Conservation (phyloP, 2,329 filamentous ascomycete genomes). For the Aspergillus pseudoterreus region DNA sequence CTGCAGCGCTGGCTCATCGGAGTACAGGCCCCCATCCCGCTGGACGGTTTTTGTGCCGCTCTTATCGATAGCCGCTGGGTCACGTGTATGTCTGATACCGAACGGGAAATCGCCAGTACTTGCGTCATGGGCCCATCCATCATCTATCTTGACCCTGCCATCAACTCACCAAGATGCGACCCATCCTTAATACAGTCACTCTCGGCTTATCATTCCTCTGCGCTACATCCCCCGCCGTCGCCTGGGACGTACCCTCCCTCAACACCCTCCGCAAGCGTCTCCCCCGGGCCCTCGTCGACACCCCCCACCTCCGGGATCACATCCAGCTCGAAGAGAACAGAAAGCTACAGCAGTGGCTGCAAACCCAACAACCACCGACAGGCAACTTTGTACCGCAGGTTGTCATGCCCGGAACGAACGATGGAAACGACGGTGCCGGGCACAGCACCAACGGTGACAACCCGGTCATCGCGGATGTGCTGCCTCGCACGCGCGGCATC, state of each 20-base stretch:
- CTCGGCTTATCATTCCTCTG: constrained; percentile 8
- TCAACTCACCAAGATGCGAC: constrained; percentile 11
- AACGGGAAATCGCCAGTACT: constrained; percentile 12
- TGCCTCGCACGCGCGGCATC: constrained; percentile 72
- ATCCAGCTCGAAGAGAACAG: constrained; percentile 8
- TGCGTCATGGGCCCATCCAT: constrained; percentile 19
- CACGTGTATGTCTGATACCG: background rate
- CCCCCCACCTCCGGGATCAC: constrained; percentile 14
- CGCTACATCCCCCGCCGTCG: constrained; percentile 7
- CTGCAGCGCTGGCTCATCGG: background rate
- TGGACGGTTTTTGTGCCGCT: constrained; percentile 20
- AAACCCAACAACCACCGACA: constrained; percentile 23
- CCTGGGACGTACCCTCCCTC: constrained; percentile 11
- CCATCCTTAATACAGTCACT: constrained; percentile 1
- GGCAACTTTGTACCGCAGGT: constrained; percentile 19
- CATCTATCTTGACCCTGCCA: background rate
- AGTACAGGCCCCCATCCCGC: background rate
- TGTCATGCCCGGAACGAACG: constrained; percentile 17
- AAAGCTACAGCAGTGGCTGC: constrained; percentile 18
- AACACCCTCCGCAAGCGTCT: constrained; percentile 18
- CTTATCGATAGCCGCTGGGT: constrained; percentile 25
- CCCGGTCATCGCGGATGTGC: constrained; percentile 77
- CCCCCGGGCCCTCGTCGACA: constrained; percentile 14
- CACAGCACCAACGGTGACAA: constrained; percentile 30
- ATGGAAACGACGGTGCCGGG: constrained; percentile 3